Percentiles rank a stretch among this genome's conserved stretches.
These are phyloP conservation scores for Aureobasidium lini DNA, from an alignment of 2,329 filamentous ascomycete species.

Conservation along the genomic window DNA sequence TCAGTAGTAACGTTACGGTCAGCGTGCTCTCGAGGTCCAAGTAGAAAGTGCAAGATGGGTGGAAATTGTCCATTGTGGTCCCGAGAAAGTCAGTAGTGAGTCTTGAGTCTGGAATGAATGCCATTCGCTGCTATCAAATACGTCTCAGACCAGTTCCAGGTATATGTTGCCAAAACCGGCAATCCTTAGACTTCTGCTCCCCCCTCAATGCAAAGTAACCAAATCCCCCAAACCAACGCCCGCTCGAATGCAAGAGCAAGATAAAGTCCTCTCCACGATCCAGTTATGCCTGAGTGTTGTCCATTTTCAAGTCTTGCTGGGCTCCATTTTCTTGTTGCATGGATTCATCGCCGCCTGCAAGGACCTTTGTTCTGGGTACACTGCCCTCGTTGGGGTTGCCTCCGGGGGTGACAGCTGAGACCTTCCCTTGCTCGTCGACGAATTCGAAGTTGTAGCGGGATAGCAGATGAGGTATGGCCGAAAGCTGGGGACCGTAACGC, in stretches of 20 bases:
- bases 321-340: background rate
- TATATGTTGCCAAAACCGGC: no score
- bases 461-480: conserved; percentile 88
- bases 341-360: conserved; percentile 49
- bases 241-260: conserved; percentile 12
- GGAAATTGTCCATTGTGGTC: no score
- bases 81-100: no score
- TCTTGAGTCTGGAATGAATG: no score
- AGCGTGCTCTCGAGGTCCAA: no score
- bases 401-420: conserved; percentile 78
- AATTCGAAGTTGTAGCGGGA: conserved; percentile 98
- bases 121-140: no score
- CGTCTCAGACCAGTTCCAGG: no score
- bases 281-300: background rate
- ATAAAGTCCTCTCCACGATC: background rate
- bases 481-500: conserved; percentile 89
- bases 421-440: conserved; percentile 83
- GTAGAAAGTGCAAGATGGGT: no score
- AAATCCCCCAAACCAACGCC: background rate
- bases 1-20: no score
- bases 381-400: conserved; percentile 45
- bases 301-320: conserved; percentile 6
- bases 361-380: conserved; percentile 56
- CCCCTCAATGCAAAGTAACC: no score
- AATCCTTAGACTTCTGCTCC: no score